Evolutionary conservation across 139 green algal genomes (phyloP).

Genomic region (Closterium sp.): DNA sequence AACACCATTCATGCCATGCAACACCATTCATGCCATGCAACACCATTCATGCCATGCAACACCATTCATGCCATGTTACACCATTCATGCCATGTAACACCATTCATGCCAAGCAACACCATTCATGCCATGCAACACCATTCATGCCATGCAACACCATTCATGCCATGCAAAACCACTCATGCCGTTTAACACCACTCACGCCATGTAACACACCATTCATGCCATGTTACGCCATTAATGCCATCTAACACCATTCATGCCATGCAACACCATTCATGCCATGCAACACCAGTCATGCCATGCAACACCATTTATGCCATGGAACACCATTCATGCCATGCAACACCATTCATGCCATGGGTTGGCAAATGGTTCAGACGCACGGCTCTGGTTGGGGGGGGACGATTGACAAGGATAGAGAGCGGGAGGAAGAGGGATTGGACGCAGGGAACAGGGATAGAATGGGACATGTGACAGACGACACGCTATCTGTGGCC

Average conservation of each 20-base stretch:
- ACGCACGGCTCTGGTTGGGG: background rate
- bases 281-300: background rate
- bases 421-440: background rate
- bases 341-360: too few relatives aligned
- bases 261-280: background rate
- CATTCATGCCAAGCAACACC: too few relatives aligned
- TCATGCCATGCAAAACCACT: background rate
- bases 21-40: background rate
- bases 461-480: background rate
- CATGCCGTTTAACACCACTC: too few relatives aligned
- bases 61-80: too few relatives aligned
- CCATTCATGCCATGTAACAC: background rate
- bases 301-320: background rate
- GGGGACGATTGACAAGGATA: background rate
- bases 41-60: background rate
- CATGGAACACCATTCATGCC: too few relatives aligned
- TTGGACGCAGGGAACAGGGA: background rate
- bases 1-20: background rate
- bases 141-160: background rate
- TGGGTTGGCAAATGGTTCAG: slow-evolving; percentile 2
- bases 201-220: background rate
- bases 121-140: background rate
- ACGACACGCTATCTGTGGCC: background rate
- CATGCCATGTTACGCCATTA: background rate
- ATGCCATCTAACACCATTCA: too few relatives aligned